Evolutionary conservation across 2,329 filamentous ascomycete genomes (phyloP), one percentile per base, ranked within the genome.

Genomic region (Macroventuria anomochaeta): DNA sequence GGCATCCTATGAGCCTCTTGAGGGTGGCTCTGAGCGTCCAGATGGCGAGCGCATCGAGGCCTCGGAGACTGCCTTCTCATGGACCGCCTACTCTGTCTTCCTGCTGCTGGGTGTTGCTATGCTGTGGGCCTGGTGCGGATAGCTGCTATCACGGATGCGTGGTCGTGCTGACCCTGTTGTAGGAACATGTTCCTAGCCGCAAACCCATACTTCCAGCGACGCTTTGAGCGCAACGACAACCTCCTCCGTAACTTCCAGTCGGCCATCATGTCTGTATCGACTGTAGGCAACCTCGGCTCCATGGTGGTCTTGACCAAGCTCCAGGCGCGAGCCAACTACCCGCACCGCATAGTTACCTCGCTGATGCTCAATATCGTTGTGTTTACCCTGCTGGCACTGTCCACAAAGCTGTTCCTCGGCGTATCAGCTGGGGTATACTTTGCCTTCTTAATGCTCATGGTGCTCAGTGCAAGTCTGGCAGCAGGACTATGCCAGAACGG

Each of bases 161-260:
- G 8, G 8, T 17, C 8, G 18, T 17, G 51, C 58, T 64, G 40
- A 68, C 33, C 13, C 15, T 31, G n/a, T 36, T 48, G 13, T 62
- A 93, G 91, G 91, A 97, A 97, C 79, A 97, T 97, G 93, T 97
- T 97, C 75, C 85, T 97, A 64, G 93, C 95, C 38, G 92, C 93
- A 7, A 91, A 91, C 1, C 91, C 93, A 4, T 97, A 97, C 80
- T 97, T 97, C 77, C 87, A 93, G 68, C 82, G 81, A 42, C 91
- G 93, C 63, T 96, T 97, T 75, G 78, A 83, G 38, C 81, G 82
- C 55, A 85, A 88, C 70, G 77, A 85, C 47, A 89, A 86, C 81
- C 87, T 96, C 51, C 81, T 88, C 29, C 81, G 85, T 59, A 90
- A 92, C 79, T 97, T 96, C 78, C 93, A 97, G 73, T 89, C 93